A percentile compares a stretch with the other conserved stretches of the same genome.
Evolutionary conservation across 176 grass and related monocot genomes (phyloP).

Genomic region (Zea luxurians): DNA sequence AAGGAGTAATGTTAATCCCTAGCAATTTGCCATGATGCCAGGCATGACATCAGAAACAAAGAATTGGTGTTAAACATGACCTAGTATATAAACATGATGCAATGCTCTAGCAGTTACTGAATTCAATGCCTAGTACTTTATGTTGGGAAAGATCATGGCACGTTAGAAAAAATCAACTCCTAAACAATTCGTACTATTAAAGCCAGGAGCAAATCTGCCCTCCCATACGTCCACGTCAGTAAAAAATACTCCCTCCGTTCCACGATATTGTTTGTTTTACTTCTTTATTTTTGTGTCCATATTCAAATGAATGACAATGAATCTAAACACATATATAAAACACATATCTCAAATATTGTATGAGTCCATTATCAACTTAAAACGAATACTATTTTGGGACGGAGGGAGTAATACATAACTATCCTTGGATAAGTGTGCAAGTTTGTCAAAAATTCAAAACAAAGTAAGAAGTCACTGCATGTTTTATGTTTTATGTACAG

Average conservation of each 20-base stretch:
- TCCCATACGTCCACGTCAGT: too few species aligned
- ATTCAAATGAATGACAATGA: too few species aligned
- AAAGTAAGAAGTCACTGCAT: neutral
- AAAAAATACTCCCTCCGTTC: too few species aligned
- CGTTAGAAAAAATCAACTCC: too few species aligned
- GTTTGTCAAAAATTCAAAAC: neutral
- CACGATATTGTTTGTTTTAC: too few species aligned
- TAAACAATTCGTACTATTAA: too few species aligned
- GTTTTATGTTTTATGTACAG: too few species aligned
- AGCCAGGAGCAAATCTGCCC: too few species aligned
- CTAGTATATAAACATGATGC: neutral
- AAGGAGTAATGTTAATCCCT: neutral
- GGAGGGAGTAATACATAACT: neutral
- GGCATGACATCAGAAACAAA: neutral
- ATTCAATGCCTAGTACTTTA: neutral
- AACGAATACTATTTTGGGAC: neutral
- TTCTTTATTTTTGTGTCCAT: too few species aligned
- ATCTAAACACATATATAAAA: neutral
- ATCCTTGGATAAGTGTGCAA: neutral
- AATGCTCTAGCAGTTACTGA: neutral
- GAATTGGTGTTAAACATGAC: neutral
- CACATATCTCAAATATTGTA: slow-evolving; percentile 14
- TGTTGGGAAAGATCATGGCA: neutral
- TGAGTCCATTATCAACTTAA: neutral
- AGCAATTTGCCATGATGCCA: neutral